A percentile compares a stretch with the other conserved stretches of the same genome.
These are phyloP conservation scores for Ascochyta viciae-villosae DNA, from an alignment of 2,329 filamentous ascomycete genomes.

Conservation along the genomic window DNA sequence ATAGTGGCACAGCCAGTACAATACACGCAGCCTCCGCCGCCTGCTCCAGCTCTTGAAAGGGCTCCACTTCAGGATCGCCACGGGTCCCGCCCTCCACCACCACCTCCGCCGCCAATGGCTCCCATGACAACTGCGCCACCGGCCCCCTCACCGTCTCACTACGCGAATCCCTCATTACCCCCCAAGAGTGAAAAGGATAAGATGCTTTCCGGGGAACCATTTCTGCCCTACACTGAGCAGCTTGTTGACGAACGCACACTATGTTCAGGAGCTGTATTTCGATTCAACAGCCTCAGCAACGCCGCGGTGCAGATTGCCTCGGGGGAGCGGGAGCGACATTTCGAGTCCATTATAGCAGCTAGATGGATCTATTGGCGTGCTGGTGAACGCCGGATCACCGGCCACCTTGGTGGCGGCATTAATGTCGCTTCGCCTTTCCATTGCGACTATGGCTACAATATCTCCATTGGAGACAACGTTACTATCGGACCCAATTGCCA, in stretches of 20 bases:
- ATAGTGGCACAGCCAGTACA: conserved; percentile 18
- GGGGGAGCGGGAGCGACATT: conserved; percentile 71
- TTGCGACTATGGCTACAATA: conserved; percentile 96
- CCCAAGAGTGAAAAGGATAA: conserved; percentile 79
- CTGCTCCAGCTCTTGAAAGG: conserved; percentile 54
- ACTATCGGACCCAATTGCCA: conserved; percentile 83
- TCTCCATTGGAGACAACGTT: conserved; percentile 84
- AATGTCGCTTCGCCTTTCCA: conserved; percentile 86
- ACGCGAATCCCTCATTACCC: conserved; percentile 34
- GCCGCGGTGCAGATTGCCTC: conserved; percentile 72
- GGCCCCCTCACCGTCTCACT: conserved; percentile 30
- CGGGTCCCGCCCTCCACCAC: conserved; percentile 21
- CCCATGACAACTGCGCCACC: conserved; percentile 24
- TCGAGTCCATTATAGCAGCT: conserved; percentile 75
- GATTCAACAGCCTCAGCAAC: conserved; percentile 85
- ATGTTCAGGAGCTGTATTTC: conserved; percentile 80
- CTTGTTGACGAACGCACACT: conserved; percentile 83
- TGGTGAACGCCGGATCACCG: conserved; percentile 41
- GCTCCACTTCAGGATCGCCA: conserved; percentile 25
- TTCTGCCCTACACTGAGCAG: conserved; percentile 78
- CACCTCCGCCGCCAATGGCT: conserved; percentile 28
- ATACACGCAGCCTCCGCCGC: conserved; percentile 7
- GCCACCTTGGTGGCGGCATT: conserved; percentile 73
- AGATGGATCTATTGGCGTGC: conserved; percentile 47
- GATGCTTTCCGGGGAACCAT: conserved; percentile 81